Percentiles rank a stretch among this genome's conserved stretches.
Conservation (phyloP, 257 asterid species). For the Coffea eugenioides region DNA sequence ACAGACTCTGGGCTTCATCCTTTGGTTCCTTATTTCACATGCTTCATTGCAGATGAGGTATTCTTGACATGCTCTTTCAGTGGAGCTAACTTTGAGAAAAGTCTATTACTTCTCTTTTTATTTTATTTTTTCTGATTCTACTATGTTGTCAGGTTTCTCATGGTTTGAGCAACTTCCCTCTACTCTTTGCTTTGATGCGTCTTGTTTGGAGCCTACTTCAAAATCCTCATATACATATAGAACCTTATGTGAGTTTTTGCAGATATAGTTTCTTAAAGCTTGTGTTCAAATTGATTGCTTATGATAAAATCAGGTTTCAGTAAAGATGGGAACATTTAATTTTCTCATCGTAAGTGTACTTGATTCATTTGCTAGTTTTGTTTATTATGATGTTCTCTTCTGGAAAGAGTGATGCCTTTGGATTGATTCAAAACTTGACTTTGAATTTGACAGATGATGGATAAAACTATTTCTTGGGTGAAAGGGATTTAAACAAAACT, state of each 20-base stretch:
- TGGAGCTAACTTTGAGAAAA: background rate
- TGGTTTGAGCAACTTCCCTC: slow-evolving; percentile 63
- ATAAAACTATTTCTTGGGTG: background rate
- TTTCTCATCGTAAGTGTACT: background rate
- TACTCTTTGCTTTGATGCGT: slow-evolving; percentile 93
- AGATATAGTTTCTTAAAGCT: background rate
- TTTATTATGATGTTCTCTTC: background rate
- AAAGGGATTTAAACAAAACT: background rate
- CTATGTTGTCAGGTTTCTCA: slow-evolving; percentile 62
- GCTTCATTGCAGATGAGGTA: slow-evolving; percentile 91
- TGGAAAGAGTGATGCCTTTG: background rate
- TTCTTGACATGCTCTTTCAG: background rate
- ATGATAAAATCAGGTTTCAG: too few relatives aligned
- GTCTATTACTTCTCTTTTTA: too few relatives aligned
- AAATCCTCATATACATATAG: slow-evolving; percentile 81
- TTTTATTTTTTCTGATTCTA: background rate
- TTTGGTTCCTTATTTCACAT: slow-evolving; percentile 90
- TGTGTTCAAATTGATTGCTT: background rate
- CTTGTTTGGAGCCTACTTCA: slow-evolving; percentile 93
- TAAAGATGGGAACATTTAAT: background rate
- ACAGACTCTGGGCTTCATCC: slow-evolving; percentile 99
- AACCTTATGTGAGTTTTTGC: slow-evolving; percentile 76
- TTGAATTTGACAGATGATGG: background rate
- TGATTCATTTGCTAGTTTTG: background rate
- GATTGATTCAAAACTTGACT: background rate